Base-by-base conservation (phyloP, 768 basidiomycete species). In the Suillus discolor region DNA sequence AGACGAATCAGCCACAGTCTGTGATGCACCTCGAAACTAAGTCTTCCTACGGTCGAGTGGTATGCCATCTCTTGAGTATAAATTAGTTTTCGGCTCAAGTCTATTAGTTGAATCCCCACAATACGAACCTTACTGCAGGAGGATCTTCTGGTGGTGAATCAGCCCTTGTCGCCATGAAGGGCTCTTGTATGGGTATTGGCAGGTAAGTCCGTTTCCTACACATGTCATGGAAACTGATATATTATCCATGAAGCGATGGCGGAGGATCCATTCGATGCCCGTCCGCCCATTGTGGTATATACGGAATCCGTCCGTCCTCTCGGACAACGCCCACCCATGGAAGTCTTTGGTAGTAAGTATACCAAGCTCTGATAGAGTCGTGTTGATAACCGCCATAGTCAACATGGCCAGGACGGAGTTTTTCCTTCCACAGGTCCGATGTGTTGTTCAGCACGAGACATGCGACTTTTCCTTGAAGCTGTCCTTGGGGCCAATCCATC, bases 61-160 rank as follows among this genome's bases (percentile, higher is more conserved):
- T 74, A 28, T 13, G 71, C 65, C 20, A n/a, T 42, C 38, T 47
- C 28, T 68, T 51, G 15, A 45, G 72, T 8, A 81, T 82, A 49
- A 74, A 72, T 2, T 8, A 25, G 13, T 13, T 15, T n/a, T 51
- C 20, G 23, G 41, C 38, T 38, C 9, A 63, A 31, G 18, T 31
- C 12, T 20, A 42, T 45, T 74, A 84, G 54, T 68, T 77, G 38
- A 84, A 86, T 64, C 85, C 85, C 0, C 71, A 75, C 72, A 84
- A 85, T 67, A 73, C 78, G 3, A 51, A 72, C 15, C 71, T 84
- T 34, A 83, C 81, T 0, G 70, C 79, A 1, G 85, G 86, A 18
- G 86, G 86, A 25, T 84, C 83, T 13, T 82, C 81, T 1, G 85
- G 85, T 8, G 85, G 85, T 31, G 85, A 85, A 71, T 77, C 79